Evolutionary conservation across 2,329 filamentous ascomycete genomes (phyloP).

Genomic region (Aspergillus oerlinghausenensis): DNA sequence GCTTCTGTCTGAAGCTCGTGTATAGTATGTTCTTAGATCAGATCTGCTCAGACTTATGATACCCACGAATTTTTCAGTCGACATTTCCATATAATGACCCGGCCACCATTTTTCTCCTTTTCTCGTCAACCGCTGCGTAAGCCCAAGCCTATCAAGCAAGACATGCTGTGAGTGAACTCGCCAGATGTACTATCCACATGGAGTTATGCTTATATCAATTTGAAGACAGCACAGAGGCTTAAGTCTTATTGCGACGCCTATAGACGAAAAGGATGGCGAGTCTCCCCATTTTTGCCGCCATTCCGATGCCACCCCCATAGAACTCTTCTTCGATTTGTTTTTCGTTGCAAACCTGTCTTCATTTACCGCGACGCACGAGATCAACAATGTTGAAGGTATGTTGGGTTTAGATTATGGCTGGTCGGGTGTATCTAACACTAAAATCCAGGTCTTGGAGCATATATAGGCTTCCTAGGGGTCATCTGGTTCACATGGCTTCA

Average conservation of each 20-base stretch:
- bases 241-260: slow-evolving; percentile 33
- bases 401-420: not conserved
- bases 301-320: slow-evolving; percentile 51
- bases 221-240: slow-evolving; percentile 16
- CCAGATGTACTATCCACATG: not conserved
- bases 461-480: slow-evolving; percentile 53
- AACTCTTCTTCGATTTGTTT: slow-evolving; percentile 58
- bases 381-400: slow-evolving; percentile 45
- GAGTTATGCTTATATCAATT: not conserved
- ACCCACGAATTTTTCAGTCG: slow-evolving; percentile 7
- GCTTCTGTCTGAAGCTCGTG: not conserved
- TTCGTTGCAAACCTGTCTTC: slow-evolving; percentile 63
- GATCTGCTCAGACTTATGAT: slow-evolving; percentile 7
- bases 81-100: slow-evolving; percentile 22
- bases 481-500: slow-evolving; percentile 68
- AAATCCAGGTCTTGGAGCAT: slow-evolving; percentile 36
- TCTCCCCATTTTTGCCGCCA: slow-evolving; percentile 37
- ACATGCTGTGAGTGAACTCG: slow-evolving; percentile 19
- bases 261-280: slow-evolving; percentile 22
- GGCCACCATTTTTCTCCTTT: slow-evolving; percentile 27
- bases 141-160: slow-evolving; percentile 7
- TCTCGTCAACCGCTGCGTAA: slow-evolving; percentile 22
- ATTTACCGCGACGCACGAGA: slow-evolving; percentile 54
- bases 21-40: not conserved
- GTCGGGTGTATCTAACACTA: slow-evolving; percentile 10